Evolutionary conservation across 2,329 filamentous ascomycete genomes (phyloP).

Genomic region (Rhynchosporium agropyri): DNA sequence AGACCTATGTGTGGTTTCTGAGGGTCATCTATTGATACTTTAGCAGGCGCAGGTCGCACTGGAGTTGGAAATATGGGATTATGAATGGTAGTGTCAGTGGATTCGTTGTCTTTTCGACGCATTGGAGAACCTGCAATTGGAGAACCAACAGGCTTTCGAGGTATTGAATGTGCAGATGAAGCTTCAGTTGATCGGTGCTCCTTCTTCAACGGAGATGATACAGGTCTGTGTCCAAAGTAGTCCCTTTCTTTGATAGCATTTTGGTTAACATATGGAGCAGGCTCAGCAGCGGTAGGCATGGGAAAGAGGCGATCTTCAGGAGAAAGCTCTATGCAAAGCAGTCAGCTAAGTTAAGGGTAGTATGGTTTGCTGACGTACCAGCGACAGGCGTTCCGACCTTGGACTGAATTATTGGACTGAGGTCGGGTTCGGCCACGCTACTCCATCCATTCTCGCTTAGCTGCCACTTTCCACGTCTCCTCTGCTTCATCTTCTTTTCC

Average conservation of each 20-base stretch:
- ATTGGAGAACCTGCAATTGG: conserved; percentile 20
- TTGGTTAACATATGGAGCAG: conserved; percentile 20
- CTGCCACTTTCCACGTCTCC: conserved; percentile 48
- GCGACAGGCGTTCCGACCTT: conserved; percentile 22
- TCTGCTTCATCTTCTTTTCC: conserved; percentile 47
- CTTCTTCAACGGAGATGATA: conserved; percentile 22
- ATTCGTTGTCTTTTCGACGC: conserved; percentile 31
- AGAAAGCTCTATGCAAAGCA: conserved; percentile 20
- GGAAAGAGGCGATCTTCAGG: conserved; percentile 30
- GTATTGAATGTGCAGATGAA: conserved; percentile 13
- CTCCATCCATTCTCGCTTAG: conserved; percentile 35
- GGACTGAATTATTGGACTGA: conserved; percentile 40
- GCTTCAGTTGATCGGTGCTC: conserved; percentile 17
- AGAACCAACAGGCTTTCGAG: conserved; percentile 27
- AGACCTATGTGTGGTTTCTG: neutral
- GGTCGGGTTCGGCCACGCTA: conserved; percentile 48
- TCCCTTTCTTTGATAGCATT: conserved; percentile 20
- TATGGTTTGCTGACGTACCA: conserved; percentile 20
- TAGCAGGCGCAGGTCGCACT: neutral
- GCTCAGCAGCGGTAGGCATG: conserved; percentile 27
- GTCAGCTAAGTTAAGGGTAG: neutral
- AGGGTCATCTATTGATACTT: neutral
- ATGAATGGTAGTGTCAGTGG: conserved; percentile 47
- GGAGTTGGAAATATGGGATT: conserved; percentile 7
- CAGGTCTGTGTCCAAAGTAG: conserved; percentile 25